Percentiles rank a stretch among this genome's conserved stretches.
Conservation (phyloP, 352 stramenopile species). For the Pythium utonaiense region DNA sequence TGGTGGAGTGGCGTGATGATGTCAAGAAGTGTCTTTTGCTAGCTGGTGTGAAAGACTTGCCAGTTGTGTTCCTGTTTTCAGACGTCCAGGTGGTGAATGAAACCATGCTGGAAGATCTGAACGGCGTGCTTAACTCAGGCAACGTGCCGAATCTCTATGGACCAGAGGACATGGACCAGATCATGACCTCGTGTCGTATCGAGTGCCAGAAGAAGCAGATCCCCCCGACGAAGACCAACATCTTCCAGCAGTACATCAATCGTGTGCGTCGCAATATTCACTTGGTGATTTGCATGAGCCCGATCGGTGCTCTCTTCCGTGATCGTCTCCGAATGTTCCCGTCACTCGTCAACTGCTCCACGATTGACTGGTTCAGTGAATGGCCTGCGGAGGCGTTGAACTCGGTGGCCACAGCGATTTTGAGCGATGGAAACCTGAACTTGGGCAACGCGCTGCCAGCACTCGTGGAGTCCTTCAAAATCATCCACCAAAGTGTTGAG, state of each 20-base stretch:
- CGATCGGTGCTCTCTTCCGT: constrained; percentile 72
- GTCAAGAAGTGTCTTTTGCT: constrained; percentile 89
- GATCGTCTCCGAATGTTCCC: constrained; percentile 86
- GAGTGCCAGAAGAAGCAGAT: constrained; percentile 92
- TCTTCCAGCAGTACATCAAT: constrained; percentile 93
- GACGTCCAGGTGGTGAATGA: constrained; percentile 95
- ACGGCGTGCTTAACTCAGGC: constrained; percentile 93
- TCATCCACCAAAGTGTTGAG: constrained; percentile 90
- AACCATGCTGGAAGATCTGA: constrained; percentile 95
- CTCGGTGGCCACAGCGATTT: constrained; percentile 80
- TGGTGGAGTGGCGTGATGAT: constrained; percentile 92
- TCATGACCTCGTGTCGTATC: constrained; percentile 86
- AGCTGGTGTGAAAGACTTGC: constrained; percentile 89
- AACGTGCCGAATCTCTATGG: constrained; percentile 94
- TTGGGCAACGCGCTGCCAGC: constrained; percentile 44
- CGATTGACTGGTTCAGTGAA: constrained; percentile 89
- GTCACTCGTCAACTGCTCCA: constrained; percentile 85
- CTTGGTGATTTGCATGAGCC: constrained; percentile 88
- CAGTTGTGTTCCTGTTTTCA: constrained; percentile 92
- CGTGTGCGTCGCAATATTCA: constrained; percentile 91
- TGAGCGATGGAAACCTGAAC: constrained; percentile 73
- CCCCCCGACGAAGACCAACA: constrained; percentile 92
- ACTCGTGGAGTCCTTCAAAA: constrained; percentile 84
- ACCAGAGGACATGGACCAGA: constrained; percentile 90
- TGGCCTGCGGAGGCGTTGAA: constrained; percentile 84